These are phyloP conservation scores for Zopfia rhizophila DNA, from an alignment of 2,329 filamentous ascomycete genomes.

Conservation along the genomic window DNA sequence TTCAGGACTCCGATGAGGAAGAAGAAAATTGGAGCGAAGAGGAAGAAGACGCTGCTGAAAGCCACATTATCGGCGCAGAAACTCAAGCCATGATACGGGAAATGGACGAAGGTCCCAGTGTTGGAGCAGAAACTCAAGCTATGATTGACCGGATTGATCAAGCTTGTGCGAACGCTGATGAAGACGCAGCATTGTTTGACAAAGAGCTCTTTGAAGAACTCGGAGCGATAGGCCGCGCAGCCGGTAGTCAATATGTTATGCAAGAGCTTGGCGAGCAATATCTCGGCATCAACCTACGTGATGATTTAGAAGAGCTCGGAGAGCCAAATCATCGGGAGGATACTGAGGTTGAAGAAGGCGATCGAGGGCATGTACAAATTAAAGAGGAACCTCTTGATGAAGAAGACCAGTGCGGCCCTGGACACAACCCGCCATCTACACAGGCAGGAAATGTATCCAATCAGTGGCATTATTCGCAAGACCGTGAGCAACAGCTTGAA, in stretches of 20 bases:
- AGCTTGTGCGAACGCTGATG: slow-evolving; percentile 30
- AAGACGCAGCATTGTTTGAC: slow-evolving; percentile 2
- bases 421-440: too few relatives aligned
- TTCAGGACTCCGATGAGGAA: slow-evolving; percentile 49
- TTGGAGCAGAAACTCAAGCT: slow-evolving; percentile 40
- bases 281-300: slow-evolving; percentile 10
- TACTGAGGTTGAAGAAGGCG: too few relatives aligned
- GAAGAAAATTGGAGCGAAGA: slow-evolving; percentile 25
- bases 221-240: neutral
- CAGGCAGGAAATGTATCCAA: too few relatives aligned
- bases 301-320: too few relatives aligned
- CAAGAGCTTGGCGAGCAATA: slow-evolving; percentile 33
- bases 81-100: slow-evolving; percentile 12
- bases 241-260: slow-evolving; percentile 22
- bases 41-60: slow-evolving; percentile 11
- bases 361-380: too few relatives aligned
- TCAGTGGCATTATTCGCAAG: too few relatives aligned
- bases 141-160: slow-evolving; percentile 38
- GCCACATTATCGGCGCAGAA: slow-evolving; percentile 9
- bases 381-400: too few relatives aligned
- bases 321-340: too few relatives aligned
- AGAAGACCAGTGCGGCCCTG: too few relatives aligned
- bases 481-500: too few relatives aligned
- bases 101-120: slow-evolving; percentile 5
- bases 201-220: slow-evolving; percentile 23